Evolutionary conservation across 1,139 yeast species (phyloP).

Genomic region (Eremothecium cymbalariae): DNA sequence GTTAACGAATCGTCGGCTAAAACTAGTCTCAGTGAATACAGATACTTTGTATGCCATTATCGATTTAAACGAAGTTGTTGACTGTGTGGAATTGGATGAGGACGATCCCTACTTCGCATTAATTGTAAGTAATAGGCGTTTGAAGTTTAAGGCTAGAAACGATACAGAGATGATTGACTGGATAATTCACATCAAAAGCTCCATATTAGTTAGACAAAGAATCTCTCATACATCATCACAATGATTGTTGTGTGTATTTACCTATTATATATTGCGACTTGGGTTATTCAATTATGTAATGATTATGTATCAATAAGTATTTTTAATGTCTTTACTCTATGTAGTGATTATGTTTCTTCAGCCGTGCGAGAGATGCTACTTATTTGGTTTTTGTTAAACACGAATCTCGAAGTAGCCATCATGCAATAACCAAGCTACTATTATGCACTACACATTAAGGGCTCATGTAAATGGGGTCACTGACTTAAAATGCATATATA

Average conservation of each 20-base stretch:
- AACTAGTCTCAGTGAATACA: slow-evolving; percentile 16
- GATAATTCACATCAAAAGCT: slow-evolving; percentile 22
- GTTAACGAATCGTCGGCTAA: slow-evolving; percentile 15
- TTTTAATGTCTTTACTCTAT: neutral
- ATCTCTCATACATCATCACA: slow-evolving; percentile 6
- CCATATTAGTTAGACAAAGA: slow-evolving; percentile 15
- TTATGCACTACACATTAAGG: slow-evolving; percentile 10
- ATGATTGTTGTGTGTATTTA: neutral
- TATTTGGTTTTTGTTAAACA: too few species aligned
- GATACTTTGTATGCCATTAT: slow-evolving; percentile 13
- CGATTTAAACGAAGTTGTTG: slow-evolving; percentile 16
- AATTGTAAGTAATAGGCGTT: slow-evolving; percentile 16
- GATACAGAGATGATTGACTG: slow-evolving; percentile 22
- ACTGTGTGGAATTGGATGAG: slow-evolving; percentile 19
- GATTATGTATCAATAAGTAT: slow-evolving; percentile 3
- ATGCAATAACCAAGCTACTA: too few species aligned
- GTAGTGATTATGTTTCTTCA: too few species aligned
- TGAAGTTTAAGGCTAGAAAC: slow-evolving; percentile 18
- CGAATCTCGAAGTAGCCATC: too few species aligned
- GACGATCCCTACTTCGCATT: slow-evolving; percentile 16
- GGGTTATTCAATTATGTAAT: neutral
- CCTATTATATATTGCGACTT: neutral
- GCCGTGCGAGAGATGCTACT: too few species aligned
- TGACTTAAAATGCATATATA: slow-evolving; percentile 4
- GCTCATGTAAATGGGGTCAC: slow-evolving; percentile 10